Evolutionary conservation across 139 green algal species (phyloP), one percentile per base, ranked within the genome.

Genomic region (Chlamydomonas incerta): DNA sequence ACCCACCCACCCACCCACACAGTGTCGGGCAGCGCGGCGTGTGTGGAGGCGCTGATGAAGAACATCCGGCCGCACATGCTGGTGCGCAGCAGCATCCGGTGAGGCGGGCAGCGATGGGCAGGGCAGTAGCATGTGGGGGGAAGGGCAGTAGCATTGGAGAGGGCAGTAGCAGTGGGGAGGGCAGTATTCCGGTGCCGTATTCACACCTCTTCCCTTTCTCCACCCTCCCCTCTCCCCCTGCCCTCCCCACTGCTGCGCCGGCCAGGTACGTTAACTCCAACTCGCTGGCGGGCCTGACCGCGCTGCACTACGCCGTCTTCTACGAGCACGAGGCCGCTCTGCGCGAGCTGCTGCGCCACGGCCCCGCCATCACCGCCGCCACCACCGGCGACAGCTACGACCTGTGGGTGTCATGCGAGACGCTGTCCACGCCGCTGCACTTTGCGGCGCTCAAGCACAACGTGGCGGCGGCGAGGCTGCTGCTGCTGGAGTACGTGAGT

Each of bases 281-380:
- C 33, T 52, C 26, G 17, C 77, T 83, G 17, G 52, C n/a, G 0
- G 77, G 77, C 15, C 65, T 83, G 5, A 83, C 77, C 18, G 55
- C 63, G 41, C 77, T 83, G 29, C 77, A 83, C n/a, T 83, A 83
- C 63, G 68, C 57, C 37, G 62, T 74, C 29, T 74, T 66, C n/a
- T 83, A 35, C 46, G 46, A 10, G 17, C 75, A 72, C 62, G 28
- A 47, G 28, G 8, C 63, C 31, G 15, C 34, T 0, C n/a, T 74
- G 6, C 29, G 31, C 31, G 21, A 50, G 77, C 46, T 74, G n/a
- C 63, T 74, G 77, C 5, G n/a, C 15, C 66, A 73, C 76, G 37
- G 71, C 46, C 58, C 58, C 74, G 62, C 60, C 41, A 83, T 83
- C 41, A 83, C 74, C 63, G 77, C 77, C n/a, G 63, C 29, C 41